phyloP scores from a whole-genome alignment of 1,284 basidiomycete genomes.

The Microbotryum intermedium region DNA sequence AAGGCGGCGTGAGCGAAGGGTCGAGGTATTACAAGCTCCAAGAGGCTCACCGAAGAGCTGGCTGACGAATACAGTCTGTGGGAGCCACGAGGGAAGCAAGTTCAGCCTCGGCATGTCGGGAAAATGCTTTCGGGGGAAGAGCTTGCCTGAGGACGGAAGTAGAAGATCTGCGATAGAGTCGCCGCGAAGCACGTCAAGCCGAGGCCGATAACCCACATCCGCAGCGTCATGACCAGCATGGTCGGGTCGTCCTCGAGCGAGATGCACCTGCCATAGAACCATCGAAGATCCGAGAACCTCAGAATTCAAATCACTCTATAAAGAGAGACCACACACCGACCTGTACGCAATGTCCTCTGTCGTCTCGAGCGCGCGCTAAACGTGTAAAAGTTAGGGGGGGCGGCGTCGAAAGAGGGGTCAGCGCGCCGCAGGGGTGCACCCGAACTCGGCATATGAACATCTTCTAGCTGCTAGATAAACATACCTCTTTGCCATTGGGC shows the following conservation, averaged over 20 bases:
- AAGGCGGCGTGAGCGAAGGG: no score
- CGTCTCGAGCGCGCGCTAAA: slow-evolving; percentile 10
- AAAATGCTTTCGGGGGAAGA: no score
- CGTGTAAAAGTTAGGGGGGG: no score
- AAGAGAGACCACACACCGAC: neutral
- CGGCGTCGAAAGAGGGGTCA: no score
- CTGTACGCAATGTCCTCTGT: slow-evolving; percentile 27
- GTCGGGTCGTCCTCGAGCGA: slow-evolving; percentile 28
- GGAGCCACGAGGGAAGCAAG: neutral
- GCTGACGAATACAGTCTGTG: slow-evolving; percentile 28
- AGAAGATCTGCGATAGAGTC: slow-evolving; percentile 26
- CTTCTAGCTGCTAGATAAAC: no score
- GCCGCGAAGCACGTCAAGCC: slow-evolving; percentile 23
- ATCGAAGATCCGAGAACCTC: no score
- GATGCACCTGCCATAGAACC: slow-evolving; percentile 10
- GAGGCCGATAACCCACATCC: slow-evolving; percentile 10
- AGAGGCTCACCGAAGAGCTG: slow-evolving; percentile 19
- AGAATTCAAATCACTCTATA: neutral
- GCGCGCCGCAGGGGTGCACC: no score
- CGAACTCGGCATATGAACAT: no score
- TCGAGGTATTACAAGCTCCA: no score
- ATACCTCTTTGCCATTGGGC: neutral
- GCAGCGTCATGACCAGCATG: slow-evolving; percentile 20
- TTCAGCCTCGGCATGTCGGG: no score
- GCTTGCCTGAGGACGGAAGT: slow-evolving; percentile 16